Evolutionary conservation across 1,284 basidiomycete genomes (phyloP).

Genomic region (Blastosporella zonata): DNA sequence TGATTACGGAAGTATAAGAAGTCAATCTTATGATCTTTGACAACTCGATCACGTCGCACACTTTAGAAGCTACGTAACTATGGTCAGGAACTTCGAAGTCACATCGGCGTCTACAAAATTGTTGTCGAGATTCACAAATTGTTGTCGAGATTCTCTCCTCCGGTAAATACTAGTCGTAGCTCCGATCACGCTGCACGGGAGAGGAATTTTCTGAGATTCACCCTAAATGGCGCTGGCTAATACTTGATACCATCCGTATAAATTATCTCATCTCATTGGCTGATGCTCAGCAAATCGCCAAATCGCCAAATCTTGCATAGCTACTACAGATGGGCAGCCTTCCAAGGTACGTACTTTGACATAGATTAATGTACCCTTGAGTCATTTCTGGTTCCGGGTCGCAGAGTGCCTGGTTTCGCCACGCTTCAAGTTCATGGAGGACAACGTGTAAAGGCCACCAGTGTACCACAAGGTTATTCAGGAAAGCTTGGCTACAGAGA

Average conservation of each 20-base stretch:
- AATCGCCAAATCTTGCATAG: background rate
- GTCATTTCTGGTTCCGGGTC: background rate
- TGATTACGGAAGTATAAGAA: too few species aligned
- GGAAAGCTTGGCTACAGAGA: background rate
- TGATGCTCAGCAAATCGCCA: background rate
- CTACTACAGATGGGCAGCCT: background rate
- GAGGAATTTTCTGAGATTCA: too few species aligned
- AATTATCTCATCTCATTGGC: background rate
- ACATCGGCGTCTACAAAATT: too few species aligned
- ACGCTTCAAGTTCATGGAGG: constrained; percentile 6
- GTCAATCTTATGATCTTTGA: too few species aligned
- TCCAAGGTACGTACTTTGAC: background rate
- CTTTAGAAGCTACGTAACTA: background rate
- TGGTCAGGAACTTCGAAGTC: too few species aligned
- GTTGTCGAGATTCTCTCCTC: too few species aligned
- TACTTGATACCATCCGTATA: background rate
- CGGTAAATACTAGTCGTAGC: too few species aligned
- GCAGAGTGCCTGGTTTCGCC: constrained; percentile 1
- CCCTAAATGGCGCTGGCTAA: too few species aligned
- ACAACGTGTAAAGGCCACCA: background rate
- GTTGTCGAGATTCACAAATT: too few species aligned
- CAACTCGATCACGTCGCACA: background rate
- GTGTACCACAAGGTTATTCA: background rate
- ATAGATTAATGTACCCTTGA: background rate
- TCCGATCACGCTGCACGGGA: too few species aligned